Percentiles rank a stretch among this genome's conserved stretches.
phyloP scores from a whole-genome alignment of 2,329 filamentous ascomycete genomes.

The Colletotrichum cuscutae region DNA sequence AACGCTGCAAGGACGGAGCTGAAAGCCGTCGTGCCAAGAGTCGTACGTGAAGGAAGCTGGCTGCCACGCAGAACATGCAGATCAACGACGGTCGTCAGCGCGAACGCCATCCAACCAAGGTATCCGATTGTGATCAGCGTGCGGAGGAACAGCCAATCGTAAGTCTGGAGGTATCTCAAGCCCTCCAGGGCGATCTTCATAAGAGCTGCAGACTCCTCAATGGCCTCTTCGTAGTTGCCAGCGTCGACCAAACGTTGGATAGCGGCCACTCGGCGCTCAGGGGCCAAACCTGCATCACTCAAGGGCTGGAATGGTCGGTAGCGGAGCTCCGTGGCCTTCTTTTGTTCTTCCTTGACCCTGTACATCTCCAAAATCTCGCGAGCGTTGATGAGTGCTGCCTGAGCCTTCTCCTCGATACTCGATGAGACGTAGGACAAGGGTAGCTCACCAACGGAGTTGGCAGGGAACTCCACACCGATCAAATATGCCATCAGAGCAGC shows the following conservation, averaged over 20 bases:
- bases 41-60: conserved; percentile 71
- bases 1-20: conserved; percentile 79
- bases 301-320: conserved; percentile 82
- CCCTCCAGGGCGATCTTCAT: conserved; percentile 83
- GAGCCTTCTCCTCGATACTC: conserved; percentile 79
- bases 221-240: conserved; percentile 78
- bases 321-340: conserved; percentile 78
- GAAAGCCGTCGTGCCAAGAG: conserved; percentile 72
- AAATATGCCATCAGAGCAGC: conserved; percentile 96
- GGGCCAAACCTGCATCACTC: conserved; percentile 68
- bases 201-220: conserved; percentile 79
- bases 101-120: conserved; percentile 94
- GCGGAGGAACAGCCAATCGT: conserved; percentile 96
- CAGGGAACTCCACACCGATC: conserved; percentile 87
- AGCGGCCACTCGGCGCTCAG: conserved; percentile 72
- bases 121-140: conserved; percentile 91
- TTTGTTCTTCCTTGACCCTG: conserved; percentile 88
- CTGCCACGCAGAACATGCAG: conserved; percentile 83
- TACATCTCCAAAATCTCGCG: conserved; percentile 95
- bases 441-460: conserved; percentile 94
- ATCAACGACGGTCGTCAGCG: conserved; percentile 88
- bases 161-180: conserved; percentile 93
- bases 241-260: conserved; percentile 76
- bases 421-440: conserved; percentile 85
- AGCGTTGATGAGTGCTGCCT: conserved; percentile 86